Percentiles rank a stretch among this genome's conserved stretches.
phyloP scores from a whole-genome alignment of 2,329 filamentous ascomycete genomes.

The Falciphora oryzae region DNA sequence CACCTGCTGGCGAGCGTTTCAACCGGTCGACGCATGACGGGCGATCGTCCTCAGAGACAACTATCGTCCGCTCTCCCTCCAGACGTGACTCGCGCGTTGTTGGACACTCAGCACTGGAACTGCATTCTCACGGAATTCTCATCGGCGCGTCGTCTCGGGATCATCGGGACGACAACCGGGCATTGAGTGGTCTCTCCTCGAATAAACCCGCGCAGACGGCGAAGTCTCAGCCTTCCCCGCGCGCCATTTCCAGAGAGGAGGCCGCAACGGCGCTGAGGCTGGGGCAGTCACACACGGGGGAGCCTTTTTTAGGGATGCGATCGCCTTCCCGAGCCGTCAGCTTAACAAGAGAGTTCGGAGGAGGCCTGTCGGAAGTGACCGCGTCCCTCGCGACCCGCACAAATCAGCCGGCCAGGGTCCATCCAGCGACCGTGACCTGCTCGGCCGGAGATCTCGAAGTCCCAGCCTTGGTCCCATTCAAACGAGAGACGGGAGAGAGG shows the following conservation, averaged over 20 bases:
- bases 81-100: constrained; percentile 16
- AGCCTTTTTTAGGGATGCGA: constrained; percentile 33
- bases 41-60: constrained; percentile 26
- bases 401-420: neutral
- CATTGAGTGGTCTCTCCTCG: neutral
- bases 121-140: neutral
- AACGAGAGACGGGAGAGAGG: neutral
- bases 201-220: neutral
- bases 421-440: neutral
- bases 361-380: neutral
- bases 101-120: neutral
- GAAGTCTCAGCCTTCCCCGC: neutral
- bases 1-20: neutral
- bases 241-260: constrained; percentile 13
- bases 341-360: neutral
- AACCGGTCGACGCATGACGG: neutral
- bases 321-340: constrained; percentile 8
- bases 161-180: neutral
- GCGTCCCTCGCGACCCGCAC: neutral
- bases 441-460: neutral
- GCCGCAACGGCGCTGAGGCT: constrained; percentile 1
- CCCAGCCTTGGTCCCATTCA: neutral
- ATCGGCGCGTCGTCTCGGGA: neutral
- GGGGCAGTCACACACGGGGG: neutral
- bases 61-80: constrained; percentile 31